Conservation (phyloP, 2,329 filamentous ascomycete species). For the Claviceps maximensis region DNA sequence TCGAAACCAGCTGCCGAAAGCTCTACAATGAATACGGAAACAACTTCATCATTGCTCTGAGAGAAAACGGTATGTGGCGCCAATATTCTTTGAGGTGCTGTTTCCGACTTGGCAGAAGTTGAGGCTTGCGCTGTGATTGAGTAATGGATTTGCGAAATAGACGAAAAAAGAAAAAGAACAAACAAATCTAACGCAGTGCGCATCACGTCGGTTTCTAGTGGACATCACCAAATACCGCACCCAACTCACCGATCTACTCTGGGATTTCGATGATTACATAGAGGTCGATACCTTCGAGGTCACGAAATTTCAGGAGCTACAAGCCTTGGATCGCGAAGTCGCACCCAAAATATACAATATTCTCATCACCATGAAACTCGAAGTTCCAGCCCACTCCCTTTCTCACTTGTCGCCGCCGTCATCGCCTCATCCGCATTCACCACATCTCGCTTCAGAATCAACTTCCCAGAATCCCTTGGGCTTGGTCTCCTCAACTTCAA, state of each 20-base stretch:
- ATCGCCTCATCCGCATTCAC: slow-evolving; percentile 9
- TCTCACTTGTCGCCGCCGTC: slow-evolving; percentile 16
- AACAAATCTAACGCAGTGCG: not conserved
- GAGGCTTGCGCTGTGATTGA: not conserved
- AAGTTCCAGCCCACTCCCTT: slow-evolving; percentile 16
- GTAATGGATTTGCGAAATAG: not conserved
- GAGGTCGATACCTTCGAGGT: slow-evolving; percentile 37
- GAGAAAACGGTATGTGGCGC: slow-evolving; percentile 36
- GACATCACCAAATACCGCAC: slow-evolving; percentile 35
- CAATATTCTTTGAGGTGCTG: not conserved
- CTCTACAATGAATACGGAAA: slow-evolving; percentile 34
- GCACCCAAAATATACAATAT: slow-evolving; percentile 37
- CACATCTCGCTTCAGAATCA: slow-evolving; percentile 5
- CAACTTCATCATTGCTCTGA: slow-evolving; percentile 37
- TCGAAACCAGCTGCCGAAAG: slow-evolving; percentile 38
- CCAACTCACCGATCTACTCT: slow-evolving; percentile 36
- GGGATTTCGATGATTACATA: slow-evolving; percentile 44
- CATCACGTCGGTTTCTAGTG: slow-evolving; percentile 20
- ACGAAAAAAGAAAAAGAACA: not conserved
- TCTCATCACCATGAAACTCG: slow-evolving; percentile 40
- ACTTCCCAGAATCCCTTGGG: not conserved
- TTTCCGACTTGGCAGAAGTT: not conserved
- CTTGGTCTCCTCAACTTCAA: not conserved
- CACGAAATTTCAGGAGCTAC: slow-evolving; percentile 34
- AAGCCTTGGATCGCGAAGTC: slow-evolving; percentile 32